Conservation (phyloP, 805 yeast species). For the Saccharomycopsis synnaedendra region DNA sequence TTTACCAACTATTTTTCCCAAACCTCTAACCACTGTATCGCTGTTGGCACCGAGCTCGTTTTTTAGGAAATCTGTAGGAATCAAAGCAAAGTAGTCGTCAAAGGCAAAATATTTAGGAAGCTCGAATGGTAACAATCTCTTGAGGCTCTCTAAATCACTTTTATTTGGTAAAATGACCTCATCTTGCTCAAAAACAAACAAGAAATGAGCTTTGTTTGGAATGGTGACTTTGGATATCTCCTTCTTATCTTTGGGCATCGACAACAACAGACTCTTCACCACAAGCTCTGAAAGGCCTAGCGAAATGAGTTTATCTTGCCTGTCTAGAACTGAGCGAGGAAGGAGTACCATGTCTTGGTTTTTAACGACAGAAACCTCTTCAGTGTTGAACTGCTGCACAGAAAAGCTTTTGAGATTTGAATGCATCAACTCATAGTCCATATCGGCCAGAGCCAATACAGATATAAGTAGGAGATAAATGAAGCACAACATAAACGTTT, state of each 20-base stretch:
- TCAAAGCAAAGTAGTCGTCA: background rate
- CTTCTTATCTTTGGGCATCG: background rate
- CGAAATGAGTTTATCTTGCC: background rate
- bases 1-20: background rate
- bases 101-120: background rate
- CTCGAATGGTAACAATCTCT: background rate
- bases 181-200: background rate
- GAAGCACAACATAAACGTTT: too few species aligned
- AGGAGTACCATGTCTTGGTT: too few species aligned
- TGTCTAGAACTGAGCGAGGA: too few species aligned
- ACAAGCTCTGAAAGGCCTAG: constrained; percentile 1
- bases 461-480: too few species aligned
- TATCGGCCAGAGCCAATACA: too few species aligned
- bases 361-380: too few species aligned
- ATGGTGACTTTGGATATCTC: background rate
- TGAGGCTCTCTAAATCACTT: background rate
- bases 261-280: background rate
- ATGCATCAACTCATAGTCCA: too few species aligned
- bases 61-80: background rate
- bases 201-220: background rate
- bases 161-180: background rate
- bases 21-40: background rate
- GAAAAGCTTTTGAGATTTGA: too few species aligned
- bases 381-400: too few species aligned
- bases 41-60: background rate